Percentiles rank a stretch among this genome's conserved stretches.
Conservation (phyloP, 768 basidiomycete genomes). For the Podaxis sp. region DNA sequence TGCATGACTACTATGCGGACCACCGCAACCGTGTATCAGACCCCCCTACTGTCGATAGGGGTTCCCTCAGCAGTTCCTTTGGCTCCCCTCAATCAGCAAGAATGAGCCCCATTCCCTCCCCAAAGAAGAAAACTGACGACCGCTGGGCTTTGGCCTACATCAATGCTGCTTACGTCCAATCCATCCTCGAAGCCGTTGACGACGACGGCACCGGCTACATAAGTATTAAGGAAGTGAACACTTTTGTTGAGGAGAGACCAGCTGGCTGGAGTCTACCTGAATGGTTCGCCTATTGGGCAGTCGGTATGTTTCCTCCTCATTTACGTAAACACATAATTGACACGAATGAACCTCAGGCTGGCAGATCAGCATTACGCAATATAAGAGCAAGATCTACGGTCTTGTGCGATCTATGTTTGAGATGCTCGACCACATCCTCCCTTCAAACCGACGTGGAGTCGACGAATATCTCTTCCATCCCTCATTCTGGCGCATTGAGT, state of each 20-base stretch:
- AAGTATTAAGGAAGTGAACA: slow-evolving; percentile 39
- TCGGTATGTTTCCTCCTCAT: slow-evolving; percentile 22
- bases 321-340: background rate
- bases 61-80: slow-evolving; percentile 8
- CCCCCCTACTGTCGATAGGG: slow-evolving; percentile 16
- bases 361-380: slow-evolving; percentile 34
- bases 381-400: slow-evolving; percentile 32
- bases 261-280: slow-evolving; percentile 35
- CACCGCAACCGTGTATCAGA: slow-evolving; percentile 17
- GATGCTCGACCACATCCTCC: slow-evolving; percentile 29
- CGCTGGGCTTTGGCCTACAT: slow-evolving; percentile 39
- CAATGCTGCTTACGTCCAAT: slow-evolving; percentile 37
- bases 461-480: slow-evolving; percentile 34
- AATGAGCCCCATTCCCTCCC: slow-evolving; percentile 15
- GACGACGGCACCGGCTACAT: slow-evolving; percentile 42
- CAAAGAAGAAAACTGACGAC: slow-evolving; percentile 27
- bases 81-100: slow-evolving; percentile 20
- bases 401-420: slow-evolving; percentile 31
- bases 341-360: slow-evolving; percentile 24
- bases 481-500: slow-evolving; percentile 34
- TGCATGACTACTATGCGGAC: slow-evolving; percentile 37
- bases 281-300: slow-evolving; percentile 40
- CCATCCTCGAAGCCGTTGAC: slow-evolving; percentile 39
- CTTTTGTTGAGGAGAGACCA: slow-evolving; percentile 32
- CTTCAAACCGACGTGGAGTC: slow-evolving; percentile 30